Percentiles rank a stretch among this genome's conserved stretches.
These are phyloP conservation scores for Gelatoporia subvermispora DNA, from an alignment of 768 basidiomycete species.

Conservation along the genomic window DNA sequence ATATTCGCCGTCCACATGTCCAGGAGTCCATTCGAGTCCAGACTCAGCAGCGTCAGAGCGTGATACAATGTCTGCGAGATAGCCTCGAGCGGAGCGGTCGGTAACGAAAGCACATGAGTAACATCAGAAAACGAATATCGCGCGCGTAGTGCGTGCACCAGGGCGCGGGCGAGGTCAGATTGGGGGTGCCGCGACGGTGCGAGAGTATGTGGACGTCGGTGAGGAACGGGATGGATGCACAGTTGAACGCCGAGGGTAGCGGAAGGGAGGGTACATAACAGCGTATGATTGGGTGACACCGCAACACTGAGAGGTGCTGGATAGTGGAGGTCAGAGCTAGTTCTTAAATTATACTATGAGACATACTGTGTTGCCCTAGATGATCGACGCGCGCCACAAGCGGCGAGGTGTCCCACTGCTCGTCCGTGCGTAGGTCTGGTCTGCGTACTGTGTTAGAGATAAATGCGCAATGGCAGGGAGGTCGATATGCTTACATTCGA, in stretches of 20 bases:
- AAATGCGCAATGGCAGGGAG: background rate
- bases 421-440: conserved; percentile 46
- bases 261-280: conserved; percentile 52
- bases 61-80: conserved; percentile 44
- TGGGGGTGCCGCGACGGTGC: background rate
- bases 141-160: conserved; percentile 42
- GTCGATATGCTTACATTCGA: conserved; percentile 42
- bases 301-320: conserved; percentile 55
- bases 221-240: conserved; percentile 18
- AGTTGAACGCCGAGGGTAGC: conserved; percentile 20
- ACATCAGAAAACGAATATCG: conserved; percentile 56
- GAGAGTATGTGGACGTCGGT: background rate
- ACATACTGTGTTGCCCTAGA: conserved; percentile 38
- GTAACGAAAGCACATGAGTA: conserved; percentile 46
- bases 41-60: conserved; percentile 42
- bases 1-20: conserved; percentile 45
- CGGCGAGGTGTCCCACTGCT: conserved; percentile 43
- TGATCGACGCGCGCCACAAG: conserved; percentile 40
- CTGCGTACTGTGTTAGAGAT: conserved; percentile 29
- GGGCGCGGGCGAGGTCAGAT: conserved; percentile 14
- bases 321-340: background rate
- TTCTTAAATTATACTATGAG: background rate
- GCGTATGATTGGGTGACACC: conserved; percentile 53
- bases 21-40: conserved; percentile 32
- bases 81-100: conserved; percentile 36